These are phyloP conservation scores for Acanthochlamys bracteata DNA, from an alignment of 106 monocot species.

Conservation along the genomic window DNA sequence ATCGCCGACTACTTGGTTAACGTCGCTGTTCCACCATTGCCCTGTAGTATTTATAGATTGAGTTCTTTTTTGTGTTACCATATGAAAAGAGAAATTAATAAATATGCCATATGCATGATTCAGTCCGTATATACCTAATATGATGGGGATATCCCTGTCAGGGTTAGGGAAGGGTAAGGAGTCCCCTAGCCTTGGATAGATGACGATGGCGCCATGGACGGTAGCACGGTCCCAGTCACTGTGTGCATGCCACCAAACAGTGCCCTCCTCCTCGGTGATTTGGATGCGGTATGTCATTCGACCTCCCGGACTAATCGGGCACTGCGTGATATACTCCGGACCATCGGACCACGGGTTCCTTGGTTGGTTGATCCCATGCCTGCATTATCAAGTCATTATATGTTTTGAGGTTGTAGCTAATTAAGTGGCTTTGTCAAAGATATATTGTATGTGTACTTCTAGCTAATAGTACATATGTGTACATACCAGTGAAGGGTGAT, in stretches of 20 bases:
- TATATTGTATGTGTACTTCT: not conserved
- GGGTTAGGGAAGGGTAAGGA: slow-evolving; percentile 36
- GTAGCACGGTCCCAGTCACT: slow-evolving; percentile 41
- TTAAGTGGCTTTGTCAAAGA: not conserved
- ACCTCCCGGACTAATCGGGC: slow-evolving; percentile 26
- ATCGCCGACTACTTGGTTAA: slow-evolving; percentile 2
- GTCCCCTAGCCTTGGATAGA: slow-evolving; percentile 21
- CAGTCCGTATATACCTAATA: slow-evolving; percentile 28
- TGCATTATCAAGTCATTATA: not conserved
- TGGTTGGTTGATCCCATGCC: slow-evolving; percentile 59
- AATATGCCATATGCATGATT: not conserved
- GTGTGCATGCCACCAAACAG: slow-evolving; percentile 69
- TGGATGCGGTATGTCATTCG: slow-evolving; percentile 29
- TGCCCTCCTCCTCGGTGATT: slow-evolving; percentile 44
- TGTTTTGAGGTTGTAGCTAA: not conserved
- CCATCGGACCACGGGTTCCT: slow-evolving; percentile 50
- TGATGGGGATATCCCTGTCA: slow-evolving; percentile 34
- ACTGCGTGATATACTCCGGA: slow-evolving; percentile 43
- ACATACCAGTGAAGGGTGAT: slow-evolving; percentile 17
- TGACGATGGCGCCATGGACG: slow-evolving; percentile 42
- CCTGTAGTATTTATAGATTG: slow-evolving; percentile 10
- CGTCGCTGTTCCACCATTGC: slow-evolving; percentile 50
- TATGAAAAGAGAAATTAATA: not conserved
- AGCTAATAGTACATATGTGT: too few relatives aligned
- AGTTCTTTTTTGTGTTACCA: not conserved